These are phyloP conservation scores for Aspergillus sp. DNA, from an alignment of 2,329 filamentous ascomycete species.

Conservation along the genomic window DNA sequence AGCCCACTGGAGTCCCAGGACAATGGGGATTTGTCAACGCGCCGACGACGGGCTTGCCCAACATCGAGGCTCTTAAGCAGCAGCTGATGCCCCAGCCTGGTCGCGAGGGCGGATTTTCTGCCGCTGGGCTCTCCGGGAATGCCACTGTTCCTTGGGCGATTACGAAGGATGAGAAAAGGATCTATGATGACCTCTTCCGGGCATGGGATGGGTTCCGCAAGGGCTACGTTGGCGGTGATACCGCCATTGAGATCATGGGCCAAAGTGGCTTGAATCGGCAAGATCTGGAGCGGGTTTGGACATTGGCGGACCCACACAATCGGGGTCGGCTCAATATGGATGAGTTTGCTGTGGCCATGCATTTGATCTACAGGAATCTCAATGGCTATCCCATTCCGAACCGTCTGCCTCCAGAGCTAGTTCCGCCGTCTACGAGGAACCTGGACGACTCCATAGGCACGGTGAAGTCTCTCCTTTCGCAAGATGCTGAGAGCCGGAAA, in stretches of 20 bases:
- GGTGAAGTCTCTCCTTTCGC: constrained; percentile 78
- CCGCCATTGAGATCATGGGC: constrained; percentile 93
- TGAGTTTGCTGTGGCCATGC: constrained; percentile 97
- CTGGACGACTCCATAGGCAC: constrained; percentile 87
- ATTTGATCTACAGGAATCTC: constrained; percentile 93
- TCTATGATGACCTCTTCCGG: constrained; percentile 89
- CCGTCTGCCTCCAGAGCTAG: constrained; percentile 78
- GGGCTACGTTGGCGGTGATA: constrained; percentile 82
- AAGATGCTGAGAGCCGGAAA: constrained; percentile 85
- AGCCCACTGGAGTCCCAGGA: constrained; percentile 84
- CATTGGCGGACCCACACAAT: constrained; percentile 84
- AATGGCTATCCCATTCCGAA: constrained; percentile 91
- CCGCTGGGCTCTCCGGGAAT: constrained; percentile 79
- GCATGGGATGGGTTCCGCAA: constrained; percentile 94
- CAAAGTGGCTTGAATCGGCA: constrained; percentile 88
- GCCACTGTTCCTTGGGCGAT: constrained; percentile 97
- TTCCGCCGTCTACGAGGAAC: constrained; percentile 89
- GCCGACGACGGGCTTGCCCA: constrained; percentile 77
- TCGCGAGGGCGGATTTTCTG: constrained; percentile 76
- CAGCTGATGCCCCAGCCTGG: constrained; percentile 97
- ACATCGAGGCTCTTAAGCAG: constrained; percentile 83
- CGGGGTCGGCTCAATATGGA: constrained; percentile 90
- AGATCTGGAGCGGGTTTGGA: constrained; percentile 90
- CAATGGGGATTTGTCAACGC: constrained; percentile 99
- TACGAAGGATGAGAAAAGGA: constrained; percentile 95